These are phyloP conservation scores for Arxiozyma bovina DNA, from an alignment of 1,139 yeast genomes.

Conservation along the genomic window DNA sequence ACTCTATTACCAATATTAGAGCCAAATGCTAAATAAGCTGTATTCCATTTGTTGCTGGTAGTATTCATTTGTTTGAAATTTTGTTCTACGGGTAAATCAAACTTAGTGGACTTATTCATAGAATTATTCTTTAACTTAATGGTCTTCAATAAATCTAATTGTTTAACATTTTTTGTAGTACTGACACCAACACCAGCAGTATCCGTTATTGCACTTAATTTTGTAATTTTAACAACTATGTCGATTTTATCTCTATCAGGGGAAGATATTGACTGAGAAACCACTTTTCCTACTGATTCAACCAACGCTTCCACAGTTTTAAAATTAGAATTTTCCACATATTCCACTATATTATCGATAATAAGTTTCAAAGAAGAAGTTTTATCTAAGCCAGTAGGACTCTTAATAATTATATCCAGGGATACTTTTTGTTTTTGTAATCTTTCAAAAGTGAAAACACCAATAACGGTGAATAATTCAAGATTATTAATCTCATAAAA, in stretches of 20 bases:
- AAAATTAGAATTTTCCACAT: constrained; percentile 68
- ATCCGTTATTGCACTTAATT: constrained; percentile 80
- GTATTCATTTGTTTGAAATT: constrained; percentile 3
- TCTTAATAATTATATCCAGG: constrained; percentile 44
- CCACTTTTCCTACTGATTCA: constrained; percentile 57
- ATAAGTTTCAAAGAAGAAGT: constrained; percentile 26
- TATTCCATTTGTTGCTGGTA: constrained; percentile 33
- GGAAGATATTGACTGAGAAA: constrained; percentile 33
- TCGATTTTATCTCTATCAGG: constrained; percentile 16
- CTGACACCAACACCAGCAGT: constrained; percentile 90
- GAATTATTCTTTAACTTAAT: neutral
- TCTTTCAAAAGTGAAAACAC: constrained; percentile 86
- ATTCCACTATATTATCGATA: constrained; percentile 41
- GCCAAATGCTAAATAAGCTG: constrained; percentile 79
- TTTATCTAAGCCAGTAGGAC: constrained; percentile 28
- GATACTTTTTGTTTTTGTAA: constrained; percentile 66
- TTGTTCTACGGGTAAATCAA: constrained; percentile 24
- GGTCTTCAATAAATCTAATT: constrained; percentile 21
- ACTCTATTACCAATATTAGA: constrained; percentile 73
- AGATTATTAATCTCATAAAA: constrained; percentile 35
- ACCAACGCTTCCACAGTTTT: constrained; percentile 92
- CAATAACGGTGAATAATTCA: constrained; percentile 65
- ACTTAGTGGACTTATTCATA: constrained; percentile 4
- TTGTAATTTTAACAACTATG: constrained; percentile 59
- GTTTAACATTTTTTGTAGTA: constrained; percentile 41